Percentiles rank a stretch among this genome's conserved stretches.
These are phyloP conservation scores for Tulasnella sp. DNA, from an alignment of 768 basidiomycete genomes.

Conservation along the genomic window DNA sequence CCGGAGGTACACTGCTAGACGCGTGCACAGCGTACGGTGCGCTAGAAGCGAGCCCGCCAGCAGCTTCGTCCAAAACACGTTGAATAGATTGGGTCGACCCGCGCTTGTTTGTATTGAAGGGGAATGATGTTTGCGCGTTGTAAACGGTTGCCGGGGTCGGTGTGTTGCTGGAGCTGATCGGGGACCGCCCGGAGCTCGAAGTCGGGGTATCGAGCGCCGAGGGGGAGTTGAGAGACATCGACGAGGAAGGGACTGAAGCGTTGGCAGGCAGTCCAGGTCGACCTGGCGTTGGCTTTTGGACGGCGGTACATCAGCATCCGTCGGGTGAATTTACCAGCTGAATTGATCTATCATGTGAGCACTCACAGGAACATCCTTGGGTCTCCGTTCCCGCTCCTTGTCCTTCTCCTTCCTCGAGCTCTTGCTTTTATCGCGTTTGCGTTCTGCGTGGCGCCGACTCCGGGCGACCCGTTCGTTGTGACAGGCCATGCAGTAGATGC, in stretches of 20 bases:
- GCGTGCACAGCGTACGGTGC: neutral
- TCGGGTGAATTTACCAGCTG: neutral
- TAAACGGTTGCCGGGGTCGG: constrained; percentile 14
- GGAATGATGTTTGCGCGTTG: constrained; percentile 23
- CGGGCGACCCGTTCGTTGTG: constrained; percentile 96
- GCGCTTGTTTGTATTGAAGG: constrained; percentile 21
- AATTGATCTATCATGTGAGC: neutral
- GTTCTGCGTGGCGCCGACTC: constrained; percentile 86
- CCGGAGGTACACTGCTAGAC: constrained; percentile 1
- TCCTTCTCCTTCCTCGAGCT: constrained; percentile 35
- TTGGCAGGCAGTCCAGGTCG: constrained; percentile 8
- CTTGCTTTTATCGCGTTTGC: constrained; percentile 58
- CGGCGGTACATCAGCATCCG: neutral
- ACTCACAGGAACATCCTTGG: constrained; percentile 23
- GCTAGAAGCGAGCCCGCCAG: neutral
- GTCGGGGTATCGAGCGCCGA: constrained; percentile 5
- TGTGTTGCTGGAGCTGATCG: constrained; percentile 10
- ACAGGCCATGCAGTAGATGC: constrained; percentile 98
- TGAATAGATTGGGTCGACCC: constrained; percentile 23
- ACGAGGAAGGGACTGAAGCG: neutral
- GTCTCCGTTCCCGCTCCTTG: constrained; percentile 19
- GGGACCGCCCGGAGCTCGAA: neutral
- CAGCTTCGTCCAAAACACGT: constrained; percentile 19
- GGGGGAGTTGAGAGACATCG: neutral
- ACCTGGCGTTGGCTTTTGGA: constrained; percentile 12